These are phyloP conservation scores for Ceratocystis lukuohia DNA, from an alignment of 2,329 filamentous ascomycete genomes.

Conservation along the genomic window DNA sequence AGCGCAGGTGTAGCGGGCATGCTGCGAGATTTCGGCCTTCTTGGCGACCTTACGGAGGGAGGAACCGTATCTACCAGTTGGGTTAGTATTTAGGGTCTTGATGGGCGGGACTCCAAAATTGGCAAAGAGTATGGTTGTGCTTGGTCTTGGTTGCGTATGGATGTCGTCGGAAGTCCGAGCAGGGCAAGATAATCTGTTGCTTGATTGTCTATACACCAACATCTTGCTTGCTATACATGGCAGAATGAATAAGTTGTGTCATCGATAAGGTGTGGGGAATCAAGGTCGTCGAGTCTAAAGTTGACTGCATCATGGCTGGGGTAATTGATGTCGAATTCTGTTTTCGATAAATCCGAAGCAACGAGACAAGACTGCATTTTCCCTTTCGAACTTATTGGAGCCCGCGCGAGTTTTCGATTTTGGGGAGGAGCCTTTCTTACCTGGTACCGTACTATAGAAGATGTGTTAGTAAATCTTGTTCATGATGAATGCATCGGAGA, in stretches of 20 bases:
- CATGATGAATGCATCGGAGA: not conserved
- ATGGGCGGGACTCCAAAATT: not conserved
- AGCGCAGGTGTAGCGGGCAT: conserved; percentile 92
- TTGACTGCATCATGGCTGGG: not conserved
- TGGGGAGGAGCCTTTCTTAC: conserved; percentile 39
- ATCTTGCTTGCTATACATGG: not conserved
- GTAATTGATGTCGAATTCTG: not conserved
- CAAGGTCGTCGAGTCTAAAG: not conserved
- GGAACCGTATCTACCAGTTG: conserved; percentile 72
- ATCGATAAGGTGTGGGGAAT: not conserved
- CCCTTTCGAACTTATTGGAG: not conserved
- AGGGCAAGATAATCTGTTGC: not conserved
- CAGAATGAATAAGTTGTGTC: not conserved
- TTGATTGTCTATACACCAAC: not conserved
- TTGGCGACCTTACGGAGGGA: conserved; percentile 93
- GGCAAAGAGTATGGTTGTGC: not conserved
- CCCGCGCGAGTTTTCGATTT: not conserved
- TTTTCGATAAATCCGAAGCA: not conserved
- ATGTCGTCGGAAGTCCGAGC: not conserved
- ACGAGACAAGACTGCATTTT: not conserved
- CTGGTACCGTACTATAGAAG: conserved; percentile 79
- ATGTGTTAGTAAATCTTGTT: conserved; percentile 15
- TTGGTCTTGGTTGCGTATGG: not conserved
- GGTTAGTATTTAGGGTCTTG: conserved; percentile 23
- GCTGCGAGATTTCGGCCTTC: conserved; percentile 99